Percentiles rank a stretch among this genome's conserved stretches.
phyloP scores from a whole-genome alignment of 2,329 filamentous ascomycete genomes.

The Microcyclospora tardicrescens region DNA sequence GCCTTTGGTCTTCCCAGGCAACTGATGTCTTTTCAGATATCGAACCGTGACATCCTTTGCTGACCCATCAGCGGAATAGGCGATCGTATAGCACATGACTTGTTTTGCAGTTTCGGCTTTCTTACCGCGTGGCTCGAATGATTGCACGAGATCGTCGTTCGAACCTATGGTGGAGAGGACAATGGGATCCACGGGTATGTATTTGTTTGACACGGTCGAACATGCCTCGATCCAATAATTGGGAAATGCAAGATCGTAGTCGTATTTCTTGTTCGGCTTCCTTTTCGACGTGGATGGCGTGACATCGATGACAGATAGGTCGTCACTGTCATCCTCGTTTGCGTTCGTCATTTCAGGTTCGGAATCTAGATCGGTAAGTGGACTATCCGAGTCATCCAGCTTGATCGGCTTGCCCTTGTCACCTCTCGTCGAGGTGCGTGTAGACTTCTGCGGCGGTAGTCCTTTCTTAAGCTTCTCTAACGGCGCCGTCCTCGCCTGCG shows the following conservation, averaged over 20 bases:
- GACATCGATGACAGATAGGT: slow-evolving; percentile 48
- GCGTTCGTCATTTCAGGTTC: slow-evolving; percentile 20
- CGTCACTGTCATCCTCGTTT: slow-evolving; percentile 39
- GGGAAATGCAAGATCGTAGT: slow-evolving; percentile 67
- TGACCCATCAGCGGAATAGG: slow-evolving; percentile 68
- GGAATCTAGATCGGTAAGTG: slow-evolving; percentile 30
- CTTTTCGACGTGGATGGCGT: slow-evolving; percentile 33
- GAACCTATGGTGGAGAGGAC: slow-evolving; percentile 57
- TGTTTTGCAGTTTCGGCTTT: slow-evolving; percentile 80
- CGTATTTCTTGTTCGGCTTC: slow-evolving; percentile 41
- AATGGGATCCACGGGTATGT: slow-evolving; percentile 64
- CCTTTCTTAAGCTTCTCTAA: slow-evolving; percentile 4
- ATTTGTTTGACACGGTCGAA: slow-evolving; percentile 67
- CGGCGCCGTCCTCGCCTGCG: slow-evolving; percentile 3
- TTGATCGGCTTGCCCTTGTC: slow-evolving; percentile 29
- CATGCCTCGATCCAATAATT: slow-evolving; percentile 89
- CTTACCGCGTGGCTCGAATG: slow-evolving; percentile 68
- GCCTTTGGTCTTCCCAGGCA: slow-evolving; percentile 84
- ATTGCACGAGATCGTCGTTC: slow-evolving; percentile 57
- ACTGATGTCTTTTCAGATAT: slow-evolving; percentile 68
- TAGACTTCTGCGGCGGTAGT: slow-evolving; percentile 3
- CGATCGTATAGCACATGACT: slow-evolving; percentile 79
- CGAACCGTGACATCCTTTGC: slow-evolving; percentile 91
- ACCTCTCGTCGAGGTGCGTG: slow-evolving; percentile 14
- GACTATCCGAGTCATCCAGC: slow-evolving; percentile 37